phyloP scores from a whole-genome alignment of 305 asterid genomes.

The Euphrasia arctica region DNA sequence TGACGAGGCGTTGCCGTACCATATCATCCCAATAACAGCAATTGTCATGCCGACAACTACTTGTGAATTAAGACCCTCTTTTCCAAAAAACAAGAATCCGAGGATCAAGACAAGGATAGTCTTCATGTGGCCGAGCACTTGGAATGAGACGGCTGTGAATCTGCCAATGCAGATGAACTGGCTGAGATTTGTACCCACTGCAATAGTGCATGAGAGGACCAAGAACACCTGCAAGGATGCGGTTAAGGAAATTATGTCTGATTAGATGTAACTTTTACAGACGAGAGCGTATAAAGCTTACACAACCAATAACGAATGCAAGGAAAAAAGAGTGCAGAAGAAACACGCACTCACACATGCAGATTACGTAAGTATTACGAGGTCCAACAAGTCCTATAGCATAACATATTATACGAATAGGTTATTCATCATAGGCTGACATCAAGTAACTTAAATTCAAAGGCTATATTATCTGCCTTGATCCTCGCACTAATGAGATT shows the following conservation, averaged over 20 bases:
- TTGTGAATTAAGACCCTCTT: conserved; percentile 85
- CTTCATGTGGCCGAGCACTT: conserved; percentile 96
- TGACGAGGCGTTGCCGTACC: conserved; percentile 94
- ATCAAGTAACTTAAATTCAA: no score
- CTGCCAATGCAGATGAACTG: conserved; percentile 97
- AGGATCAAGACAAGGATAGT: conserved; percentile 84
- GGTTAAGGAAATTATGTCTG: conserved; percentile 8
- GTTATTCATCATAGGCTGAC: neutral
- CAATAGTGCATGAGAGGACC: conserved; percentile 77
- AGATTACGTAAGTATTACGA: neutral
- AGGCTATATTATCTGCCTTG: neutral
- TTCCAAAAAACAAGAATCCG: conserved; percentile 83
- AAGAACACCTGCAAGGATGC: conserved; percentile 56
- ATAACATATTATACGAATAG: no score
- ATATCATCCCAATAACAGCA: conserved; percentile 85
- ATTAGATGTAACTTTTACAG: neutral
- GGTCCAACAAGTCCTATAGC: neutral
- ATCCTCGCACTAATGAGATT: neutral
- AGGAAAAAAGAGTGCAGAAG: neutral
- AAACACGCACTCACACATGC: neutral
- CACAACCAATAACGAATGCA: neutral
- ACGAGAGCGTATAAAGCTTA: neutral
- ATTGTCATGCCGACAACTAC: conserved; percentile 86
- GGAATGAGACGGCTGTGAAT: conserved; percentile 75
- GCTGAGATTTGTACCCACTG: conserved; percentile 94